These are phyloP conservation scores for Marasmius oreades DNA, from an alignment of 1,284 basidiomycete species.

Conservation along the genomic window DNA sequence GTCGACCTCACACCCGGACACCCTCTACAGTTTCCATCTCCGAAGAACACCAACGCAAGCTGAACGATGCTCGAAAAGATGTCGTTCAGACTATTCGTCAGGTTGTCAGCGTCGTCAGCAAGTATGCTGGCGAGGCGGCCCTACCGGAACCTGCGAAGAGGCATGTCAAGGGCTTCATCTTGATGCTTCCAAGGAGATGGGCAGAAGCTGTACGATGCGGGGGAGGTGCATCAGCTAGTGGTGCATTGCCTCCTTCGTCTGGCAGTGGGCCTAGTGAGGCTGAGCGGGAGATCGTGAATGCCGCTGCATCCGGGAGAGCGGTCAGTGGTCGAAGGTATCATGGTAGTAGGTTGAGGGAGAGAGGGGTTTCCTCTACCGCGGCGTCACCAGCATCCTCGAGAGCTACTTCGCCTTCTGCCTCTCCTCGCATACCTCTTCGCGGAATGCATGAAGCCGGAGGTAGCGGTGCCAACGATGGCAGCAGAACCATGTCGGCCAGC, in stretches of 20 bases:
- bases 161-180: conserved; percentile 77
- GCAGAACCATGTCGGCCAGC: conserved; percentile 38
- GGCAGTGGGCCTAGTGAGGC: conserved; percentile 8
- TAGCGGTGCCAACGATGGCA: not conserved
- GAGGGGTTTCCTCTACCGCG: conserved; percentile 10
- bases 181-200: conserved; percentile 82
- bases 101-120: conserved; percentile 85
- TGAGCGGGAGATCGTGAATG: conserved; percentile 29
- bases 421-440: conserved; percentile 19
- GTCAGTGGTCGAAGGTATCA: conserved; percentile 17
- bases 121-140: conserved; percentile 80
- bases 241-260: conserved; percentile 11
- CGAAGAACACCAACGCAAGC: conserved; percentile 54
- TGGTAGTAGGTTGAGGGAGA: conserved; percentile 2
- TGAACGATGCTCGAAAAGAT: conserved; percentile 75
- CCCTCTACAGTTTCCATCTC: conserved; percentile 26
- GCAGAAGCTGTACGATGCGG: conserved; percentile 36
- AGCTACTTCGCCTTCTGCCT: conserved; percentile 27
- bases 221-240: conserved; percentile 12
- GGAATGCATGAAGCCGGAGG: not conserved
- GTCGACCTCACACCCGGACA: conserved; percentile 27
- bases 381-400: conserved; percentile 21
- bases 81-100: conserved; percentile 85
- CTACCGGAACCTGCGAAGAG: conserved; percentile 81
- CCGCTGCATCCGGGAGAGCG: conserved; percentile 35